These are phyloP conservation scores for Fulvia fulva DNA, from an alignment of 2,329 filamentous ascomycete genomes.

Conservation along the genomic window DNA sequence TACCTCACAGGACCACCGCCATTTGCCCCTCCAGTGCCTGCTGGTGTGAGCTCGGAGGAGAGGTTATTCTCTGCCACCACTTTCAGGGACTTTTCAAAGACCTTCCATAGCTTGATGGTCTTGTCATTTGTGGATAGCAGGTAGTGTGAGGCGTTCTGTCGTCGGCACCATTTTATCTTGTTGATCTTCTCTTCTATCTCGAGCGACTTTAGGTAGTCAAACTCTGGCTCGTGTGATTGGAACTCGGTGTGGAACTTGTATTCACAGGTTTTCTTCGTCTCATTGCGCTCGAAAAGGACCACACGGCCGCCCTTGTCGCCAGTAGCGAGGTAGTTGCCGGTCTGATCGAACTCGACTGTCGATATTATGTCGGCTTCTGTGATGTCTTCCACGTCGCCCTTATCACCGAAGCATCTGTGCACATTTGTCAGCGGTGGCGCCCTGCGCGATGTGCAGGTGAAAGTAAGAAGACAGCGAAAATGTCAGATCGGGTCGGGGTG, in stretches of 20 bases:
- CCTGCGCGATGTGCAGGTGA: no score
- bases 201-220: conserved; percentile 97
- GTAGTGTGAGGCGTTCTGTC: conserved; percentile 98
- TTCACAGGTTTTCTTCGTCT: conserved; percentile 99
- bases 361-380: conserved; percentile 95
- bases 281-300: conserved; percentile 86
- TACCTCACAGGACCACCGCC: conserved; percentile 75
- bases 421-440: conserved; percentile 25
- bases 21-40: conserved; percentile 57
- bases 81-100: conserved; percentile 98
- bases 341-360: conserved; percentile 86
- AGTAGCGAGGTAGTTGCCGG: conserved; percentile 84
- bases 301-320: conserved; percentile 84
- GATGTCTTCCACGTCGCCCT: conserved; percentile 98
- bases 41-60: conserved; percentile 86
- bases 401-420: conserved; percentile 94
- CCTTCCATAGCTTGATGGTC: conserved; percentile 99
- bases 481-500: background rate
- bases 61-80: conserved; percentile 99
- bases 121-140: conserved; percentile 98
- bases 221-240: conserved; percentile 98
- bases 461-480: no score
- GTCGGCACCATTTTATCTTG: conserved; percentile 99
- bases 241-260: conserved; percentile 99
- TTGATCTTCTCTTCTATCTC: conserved; percentile 99